These are phyloP conservation scores for Dendrobium officinale DNA, from an alignment of 106 monocot species.

Conservation along the genomic window DNA sequence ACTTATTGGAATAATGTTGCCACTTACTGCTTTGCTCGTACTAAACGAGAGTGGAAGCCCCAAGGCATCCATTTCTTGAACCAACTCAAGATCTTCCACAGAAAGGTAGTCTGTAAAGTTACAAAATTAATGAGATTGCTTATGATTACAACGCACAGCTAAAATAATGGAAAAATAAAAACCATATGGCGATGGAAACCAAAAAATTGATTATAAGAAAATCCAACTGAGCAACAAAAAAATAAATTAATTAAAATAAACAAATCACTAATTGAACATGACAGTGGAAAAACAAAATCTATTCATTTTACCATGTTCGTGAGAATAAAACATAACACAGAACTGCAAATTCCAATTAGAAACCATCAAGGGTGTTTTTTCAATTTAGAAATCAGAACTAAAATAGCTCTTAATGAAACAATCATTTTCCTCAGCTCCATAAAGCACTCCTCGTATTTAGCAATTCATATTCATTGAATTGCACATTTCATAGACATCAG, in stretches of 20 bases:
- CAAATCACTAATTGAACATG: not conserved
- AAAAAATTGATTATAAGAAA: not conserved
- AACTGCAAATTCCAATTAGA: not conserved
- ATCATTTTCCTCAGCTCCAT: not conserved
- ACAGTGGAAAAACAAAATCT: not conserved
- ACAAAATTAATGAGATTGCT: not conserved
- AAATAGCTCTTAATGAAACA: not conserved
- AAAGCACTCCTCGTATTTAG: not conserved
- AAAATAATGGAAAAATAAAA: slow-evolving; percentile 1
- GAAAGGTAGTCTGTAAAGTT: slow-evolving; percentile 17
- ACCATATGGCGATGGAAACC: not conserved
- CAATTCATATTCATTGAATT: not conserved
- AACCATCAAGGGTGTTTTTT: not conserved
- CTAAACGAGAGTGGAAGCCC: slow-evolving; percentile 75
- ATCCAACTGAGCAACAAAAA: not conserved
- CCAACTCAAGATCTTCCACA: slow-evolving; percentile 50
- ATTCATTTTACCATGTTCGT: not conserved
- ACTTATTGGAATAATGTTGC: not conserved
- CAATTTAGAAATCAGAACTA: not conserved
- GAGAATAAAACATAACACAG: not conserved
- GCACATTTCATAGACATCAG: not conserved
- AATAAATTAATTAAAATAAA: not conserved
- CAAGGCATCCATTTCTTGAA: slow-evolving; percentile 56
- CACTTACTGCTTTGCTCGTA: slow-evolving; percentile 47
- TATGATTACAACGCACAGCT: not conserved